Conservation (phyloP, 2,329 filamentous ascomycete species). For the Aspergillus candidus region DNA sequence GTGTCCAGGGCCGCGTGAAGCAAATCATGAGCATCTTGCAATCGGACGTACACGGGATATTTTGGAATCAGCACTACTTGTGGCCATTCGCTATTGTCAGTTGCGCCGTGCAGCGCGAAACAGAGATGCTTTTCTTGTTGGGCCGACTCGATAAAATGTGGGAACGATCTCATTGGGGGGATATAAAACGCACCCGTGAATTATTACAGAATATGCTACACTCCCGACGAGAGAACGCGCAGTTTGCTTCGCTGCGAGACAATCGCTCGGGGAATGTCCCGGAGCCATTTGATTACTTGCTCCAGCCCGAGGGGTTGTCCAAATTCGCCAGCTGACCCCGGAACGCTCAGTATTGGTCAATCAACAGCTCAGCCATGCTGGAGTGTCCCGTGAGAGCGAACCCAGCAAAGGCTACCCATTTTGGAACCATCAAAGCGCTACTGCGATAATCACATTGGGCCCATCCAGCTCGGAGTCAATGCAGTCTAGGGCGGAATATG, state of each 20-base stretch:
- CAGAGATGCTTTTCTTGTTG: slow-evolving; percentile 1
- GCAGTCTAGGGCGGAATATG: no score
- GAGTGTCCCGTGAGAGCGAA: background rate
- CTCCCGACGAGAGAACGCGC: background rate
- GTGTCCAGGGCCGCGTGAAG: background rate
- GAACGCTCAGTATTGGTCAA: background rate
- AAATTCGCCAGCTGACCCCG: background rate
- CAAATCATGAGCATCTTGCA: slow-evolving; percentile 1
- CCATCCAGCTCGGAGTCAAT: no score
- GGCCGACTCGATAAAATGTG: slow-evolving; percentile 2
- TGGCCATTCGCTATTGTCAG: slow-evolving; percentile 2
- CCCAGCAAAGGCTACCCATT: background rate
- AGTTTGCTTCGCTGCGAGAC: background rate
- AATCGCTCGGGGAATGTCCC: background rate
- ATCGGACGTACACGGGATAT: slow-evolving; percentile 1
- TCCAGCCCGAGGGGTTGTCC: background rate
- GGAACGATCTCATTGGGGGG: slow-evolving; percentile 2
- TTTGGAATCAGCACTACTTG: slow-evolving; percentile 3
- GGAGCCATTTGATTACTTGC: slow-evolving; percentile 1
- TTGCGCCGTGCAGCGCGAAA: slow-evolving; percentile 1
- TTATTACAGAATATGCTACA: background rate
- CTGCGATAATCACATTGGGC: no score
- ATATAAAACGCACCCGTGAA: slow-evolving; percentile 2
- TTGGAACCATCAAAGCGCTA: no score
- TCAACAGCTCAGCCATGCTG: background rate